Conservation (phyloP, 2,329 filamentous ascomycete species). For the Colletotrichum scovillei region DNA sequence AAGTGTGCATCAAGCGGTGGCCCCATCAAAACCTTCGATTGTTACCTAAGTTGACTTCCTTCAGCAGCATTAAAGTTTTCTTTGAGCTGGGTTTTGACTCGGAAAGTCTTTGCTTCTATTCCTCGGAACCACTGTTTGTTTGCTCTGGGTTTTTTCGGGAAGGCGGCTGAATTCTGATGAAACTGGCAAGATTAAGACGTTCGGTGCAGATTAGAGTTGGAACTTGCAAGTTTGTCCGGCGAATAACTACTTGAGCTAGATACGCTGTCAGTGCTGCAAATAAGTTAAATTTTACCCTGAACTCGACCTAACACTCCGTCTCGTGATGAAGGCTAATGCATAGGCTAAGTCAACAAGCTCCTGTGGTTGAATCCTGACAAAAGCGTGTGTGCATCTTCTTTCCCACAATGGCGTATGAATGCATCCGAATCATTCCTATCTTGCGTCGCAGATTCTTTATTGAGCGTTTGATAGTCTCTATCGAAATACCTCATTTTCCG, state of each 20-base stretch:
- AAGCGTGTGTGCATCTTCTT: too few relatives aligned
- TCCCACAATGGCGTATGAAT: too few relatives aligned
- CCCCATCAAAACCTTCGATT: background rate
- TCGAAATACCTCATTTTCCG: background rate
- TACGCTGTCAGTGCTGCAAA: too few relatives aligned
- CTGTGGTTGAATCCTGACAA: too few relatives aligned
- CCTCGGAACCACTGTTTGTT: background rate
- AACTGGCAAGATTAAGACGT: background rate
- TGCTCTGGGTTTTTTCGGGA: background rate
- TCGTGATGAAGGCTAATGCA: too few relatives aligned
- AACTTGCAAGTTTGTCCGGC: background rate
- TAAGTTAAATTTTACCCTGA: too few relatives aligned
- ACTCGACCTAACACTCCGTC: too few relatives aligned
- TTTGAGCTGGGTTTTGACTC: background rate
- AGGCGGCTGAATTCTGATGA: background rate
- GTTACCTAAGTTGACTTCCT: background rate
- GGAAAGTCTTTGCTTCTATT: background rate
- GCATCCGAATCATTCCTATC: background rate
- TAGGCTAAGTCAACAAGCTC: too few relatives aligned
- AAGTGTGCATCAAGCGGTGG: background rate
- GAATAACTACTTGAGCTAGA: too few relatives aligned
- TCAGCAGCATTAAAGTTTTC: background rate
- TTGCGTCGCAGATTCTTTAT: background rate
- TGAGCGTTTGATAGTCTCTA: background rate
- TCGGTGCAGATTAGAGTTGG: background rate